phyloP scores from a whole-genome alignment of 2,329 filamentous ascomycete species.

The Aspergillus vadensis region DNA sequence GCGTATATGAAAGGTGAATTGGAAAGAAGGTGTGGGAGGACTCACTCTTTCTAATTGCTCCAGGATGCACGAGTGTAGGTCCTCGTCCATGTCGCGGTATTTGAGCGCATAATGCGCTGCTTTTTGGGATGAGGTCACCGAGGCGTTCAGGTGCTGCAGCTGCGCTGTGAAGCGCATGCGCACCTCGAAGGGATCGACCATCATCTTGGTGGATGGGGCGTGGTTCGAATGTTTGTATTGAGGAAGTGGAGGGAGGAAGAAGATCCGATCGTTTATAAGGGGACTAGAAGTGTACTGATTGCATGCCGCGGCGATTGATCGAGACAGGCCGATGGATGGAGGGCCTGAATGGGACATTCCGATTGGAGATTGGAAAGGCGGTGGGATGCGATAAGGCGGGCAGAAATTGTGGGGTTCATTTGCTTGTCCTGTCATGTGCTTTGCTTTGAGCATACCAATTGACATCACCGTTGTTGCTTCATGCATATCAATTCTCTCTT shows the following conservation, averaged over 20 bases:
- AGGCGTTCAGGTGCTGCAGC: constrained; percentile 87
- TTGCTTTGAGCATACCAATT: not conserved
- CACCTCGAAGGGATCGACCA: constrained; percentile 93
- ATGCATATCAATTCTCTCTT: not conserved
- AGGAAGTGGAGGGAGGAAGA: not conserved
- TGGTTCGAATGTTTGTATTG: not conserved
- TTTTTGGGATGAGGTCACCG: constrained; percentile 84
- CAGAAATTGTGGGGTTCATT: constrained; percentile 26
- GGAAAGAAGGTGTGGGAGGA: not conserved
- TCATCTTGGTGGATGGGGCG: constrained; percentile 42
- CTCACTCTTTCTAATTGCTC: constrained; percentile 85
- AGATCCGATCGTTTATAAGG: not conserved
- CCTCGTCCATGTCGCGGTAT: constrained; percentile 92
- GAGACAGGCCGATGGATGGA: not conserved
- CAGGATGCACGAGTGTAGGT: constrained; percentile 93
- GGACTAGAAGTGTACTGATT: not conserved
- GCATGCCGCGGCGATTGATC: not conserved
- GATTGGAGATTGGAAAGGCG: constrained; percentile 1
- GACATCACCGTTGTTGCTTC: not conserved
- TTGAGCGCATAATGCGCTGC: constrained; percentile 93
- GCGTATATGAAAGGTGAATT: not conserved
- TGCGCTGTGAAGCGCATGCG: constrained; percentile 94
- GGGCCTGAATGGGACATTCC: not conserved
- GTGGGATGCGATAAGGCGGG: constrained; percentile 14
- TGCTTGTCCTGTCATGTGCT: constrained; percentile 16